Conservation (phyloP, 108 stramenopile species). For the Nitzschia sp. region DNA sequence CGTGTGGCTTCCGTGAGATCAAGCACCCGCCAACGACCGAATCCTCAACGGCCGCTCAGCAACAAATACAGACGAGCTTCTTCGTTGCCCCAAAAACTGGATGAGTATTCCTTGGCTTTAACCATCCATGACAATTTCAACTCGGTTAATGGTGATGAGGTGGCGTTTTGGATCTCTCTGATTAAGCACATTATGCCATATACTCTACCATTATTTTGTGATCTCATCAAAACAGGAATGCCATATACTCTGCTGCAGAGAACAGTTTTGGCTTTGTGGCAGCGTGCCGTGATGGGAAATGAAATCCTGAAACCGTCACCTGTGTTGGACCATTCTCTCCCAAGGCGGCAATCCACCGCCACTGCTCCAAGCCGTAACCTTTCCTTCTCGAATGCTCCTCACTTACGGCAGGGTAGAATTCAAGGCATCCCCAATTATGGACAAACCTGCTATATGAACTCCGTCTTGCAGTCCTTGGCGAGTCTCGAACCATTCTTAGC, state of each 20-base stretch:
- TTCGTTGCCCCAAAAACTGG: neutral
- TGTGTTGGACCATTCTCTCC: neutral
- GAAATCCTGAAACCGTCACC: neutral
- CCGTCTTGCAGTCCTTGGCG: slow-evolving; percentile 77
- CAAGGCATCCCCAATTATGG: slow-evolving; percentile 72
- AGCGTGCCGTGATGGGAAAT: neutral
- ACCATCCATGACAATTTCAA: neutral
- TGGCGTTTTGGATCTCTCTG: neutral
- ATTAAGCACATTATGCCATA: neutral
- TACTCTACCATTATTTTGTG: neutral
- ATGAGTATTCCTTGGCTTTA: neutral
- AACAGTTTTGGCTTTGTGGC: neutral
- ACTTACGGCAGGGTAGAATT: slow-evolving; percentile 2
- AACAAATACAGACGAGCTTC: neutral
- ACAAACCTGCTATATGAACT: slow-evolving; percentile 83
- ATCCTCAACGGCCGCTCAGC: neutral
- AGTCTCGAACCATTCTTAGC: slow-evolving; percentile 50
- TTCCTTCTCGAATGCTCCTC: neutral
- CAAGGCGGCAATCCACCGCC: neutral
- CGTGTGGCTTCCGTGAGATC: neutral
- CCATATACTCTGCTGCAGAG: neutral
- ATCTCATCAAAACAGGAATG: slow-evolving; percentile 1
- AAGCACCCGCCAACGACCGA: neutral
- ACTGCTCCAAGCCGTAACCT: neutral
- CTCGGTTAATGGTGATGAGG: neutral